Percentiles rank a stretch among this genome's conserved stretches.
Conservation (phyloP, 2,329 filamentous ascomycete species). For the Fusarium protoensiforme region DNA sequence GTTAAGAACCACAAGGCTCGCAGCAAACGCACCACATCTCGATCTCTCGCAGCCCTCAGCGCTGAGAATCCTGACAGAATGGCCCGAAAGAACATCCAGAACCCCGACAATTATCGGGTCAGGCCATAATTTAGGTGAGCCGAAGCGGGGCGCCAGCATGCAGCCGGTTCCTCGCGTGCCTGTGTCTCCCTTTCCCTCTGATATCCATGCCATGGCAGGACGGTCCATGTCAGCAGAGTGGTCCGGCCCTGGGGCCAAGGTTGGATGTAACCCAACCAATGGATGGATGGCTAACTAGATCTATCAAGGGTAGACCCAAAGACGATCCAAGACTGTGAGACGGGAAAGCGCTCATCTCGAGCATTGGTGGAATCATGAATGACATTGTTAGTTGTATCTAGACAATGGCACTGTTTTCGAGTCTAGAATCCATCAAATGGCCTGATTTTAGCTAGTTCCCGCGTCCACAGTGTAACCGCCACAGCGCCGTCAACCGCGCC, state of each 20-base stretch:
- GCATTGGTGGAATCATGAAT: neutral
- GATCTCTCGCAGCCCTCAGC: slow-evolving; percentile 29
- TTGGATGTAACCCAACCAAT: neutral
- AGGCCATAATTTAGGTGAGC: slow-evolving; percentile 10
- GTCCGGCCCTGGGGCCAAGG: neutral
- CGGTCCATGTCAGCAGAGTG: neutral
- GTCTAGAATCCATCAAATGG: slow-evolving; percentile 28
- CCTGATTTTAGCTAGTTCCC: slow-evolving; percentile 19
- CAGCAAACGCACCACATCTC: slow-evolving; percentile 5
- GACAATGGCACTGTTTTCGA: neutral
- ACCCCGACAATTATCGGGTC: slow-evolving; percentile 41
- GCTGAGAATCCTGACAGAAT: slow-evolving; percentile 1
- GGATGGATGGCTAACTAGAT: neutral
- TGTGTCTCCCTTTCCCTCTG: neutral
- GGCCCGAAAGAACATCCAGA: slow-evolving; percentile 15
- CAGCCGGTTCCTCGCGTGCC: slow-evolving; percentile 18
- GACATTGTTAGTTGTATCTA: neutral
- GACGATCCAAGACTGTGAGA: neutral
- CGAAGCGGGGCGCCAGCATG: slow-evolving; percentile 31
- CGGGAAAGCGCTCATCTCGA: slow-evolving; percentile 3
- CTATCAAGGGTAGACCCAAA: neutral
- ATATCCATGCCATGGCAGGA: neutral
- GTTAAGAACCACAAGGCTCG: slow-evolving; percentile 20
- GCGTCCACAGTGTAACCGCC: slow-evolving; percentile 23
- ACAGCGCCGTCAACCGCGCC: neutral